Evolutionary conservation across 345 rosid genomes (phyloP), one percentile per base, ranked within the genome.

Genomic region (Raphanus sativus): DNA sequence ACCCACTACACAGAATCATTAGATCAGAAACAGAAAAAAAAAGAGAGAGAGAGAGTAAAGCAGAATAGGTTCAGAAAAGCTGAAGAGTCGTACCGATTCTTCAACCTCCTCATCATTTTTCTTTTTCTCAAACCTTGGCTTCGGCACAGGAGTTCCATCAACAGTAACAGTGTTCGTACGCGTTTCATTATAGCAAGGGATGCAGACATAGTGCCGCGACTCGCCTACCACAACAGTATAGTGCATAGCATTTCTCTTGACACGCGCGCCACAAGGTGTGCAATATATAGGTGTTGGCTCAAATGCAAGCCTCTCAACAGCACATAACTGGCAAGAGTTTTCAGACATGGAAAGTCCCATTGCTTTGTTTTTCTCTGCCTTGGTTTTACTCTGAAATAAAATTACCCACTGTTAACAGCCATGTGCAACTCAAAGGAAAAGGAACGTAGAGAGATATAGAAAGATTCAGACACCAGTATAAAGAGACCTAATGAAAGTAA

Each of bases 281-380:
- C 99, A 95, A 72, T 95, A 95, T 50, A 92, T 87, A 64, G 99
- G 99, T 64, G 98, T 96, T 58, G 99, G 99, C 80, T 95, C 97
- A 88, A 92, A 95, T 78, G 97, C 90, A 75, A 95, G 98, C 87
- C 89, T 91, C 87, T 95, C 99, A 77, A 92, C 99, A 36, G 98
- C 99, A 87, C 99, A 95, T 80, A 95, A 81, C 84, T 95, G 97
- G 83, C 99, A 95, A 54, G 96, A 95, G 79, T 91, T 95, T 83
- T 95, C 99, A 82, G 94, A 91, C 99, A 95, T 95, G 24, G 88
- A 55, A 75, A 85, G 97, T 83, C 90, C 98, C 98, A 95, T 86
- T 77, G 98, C 98, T 83, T 92, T 94, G 82, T 95, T 91, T 84
- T 91, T 95, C 76, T 95, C 99, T 6, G 86, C 98, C 89, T 95